Percentiles rank a stretch among this genome's conserved stretches.
Evolutionary conservation across 805 yeast genomes (phyloP).

Genomic region (Yarrowia osloensis): DNA sequence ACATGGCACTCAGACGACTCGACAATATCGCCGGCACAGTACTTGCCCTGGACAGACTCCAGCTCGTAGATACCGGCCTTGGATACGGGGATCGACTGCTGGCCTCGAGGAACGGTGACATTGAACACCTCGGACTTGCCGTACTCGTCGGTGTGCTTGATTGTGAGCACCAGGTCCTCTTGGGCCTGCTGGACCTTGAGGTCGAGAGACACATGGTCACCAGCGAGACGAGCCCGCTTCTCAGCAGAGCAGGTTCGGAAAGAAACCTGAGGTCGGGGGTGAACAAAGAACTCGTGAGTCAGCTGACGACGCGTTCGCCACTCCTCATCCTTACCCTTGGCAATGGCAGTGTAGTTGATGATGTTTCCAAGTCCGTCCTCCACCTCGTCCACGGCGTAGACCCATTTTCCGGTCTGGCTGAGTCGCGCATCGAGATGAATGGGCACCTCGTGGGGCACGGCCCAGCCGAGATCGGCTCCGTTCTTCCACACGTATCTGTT

Average conservation of each 20-base stretch:
- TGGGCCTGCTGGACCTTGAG: constrained; percentile 41
- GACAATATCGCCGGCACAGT: constrained; percentile 65
- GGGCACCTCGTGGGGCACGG: constrained; percentile 45
- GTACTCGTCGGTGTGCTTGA: constrained; percentile 43
- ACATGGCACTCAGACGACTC: constrained; percentile 59
- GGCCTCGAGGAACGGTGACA: constrained; percentile 33
- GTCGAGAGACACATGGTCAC: constrained; percentile 34
- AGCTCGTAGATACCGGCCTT: constrained; percentile 70
- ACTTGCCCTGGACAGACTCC: constrained; percentile 55
- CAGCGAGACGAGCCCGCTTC: constrained; percentile 39
- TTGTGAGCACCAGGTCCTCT: constrained; percentile 50
- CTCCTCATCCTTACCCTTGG: constrained; percentile 35
- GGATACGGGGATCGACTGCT: constrained; percentile 36
- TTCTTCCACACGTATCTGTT: constrained; percentile 32
- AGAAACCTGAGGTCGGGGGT: constrained; percentile 56
- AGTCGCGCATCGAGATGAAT: constrained; percentile 50
- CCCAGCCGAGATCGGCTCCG: constrained; percentile 41
- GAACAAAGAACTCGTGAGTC: constrained; percentile 52
- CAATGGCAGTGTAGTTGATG: constrained; percentile 41
- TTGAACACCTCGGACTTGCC: constrained; percentile 38
- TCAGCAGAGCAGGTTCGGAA: constrained; percentile 43
- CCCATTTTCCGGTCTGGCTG: constrained; percentile 53
- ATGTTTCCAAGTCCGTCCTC: constrained; percentile 69
- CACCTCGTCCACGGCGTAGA: constrained; percentile 58
- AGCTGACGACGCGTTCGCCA: constrained; percentile 41